Base-by-base conservation (phyloP, 1,284 basidiomycete species). In the Boletus albobrunnescens region DNA sequence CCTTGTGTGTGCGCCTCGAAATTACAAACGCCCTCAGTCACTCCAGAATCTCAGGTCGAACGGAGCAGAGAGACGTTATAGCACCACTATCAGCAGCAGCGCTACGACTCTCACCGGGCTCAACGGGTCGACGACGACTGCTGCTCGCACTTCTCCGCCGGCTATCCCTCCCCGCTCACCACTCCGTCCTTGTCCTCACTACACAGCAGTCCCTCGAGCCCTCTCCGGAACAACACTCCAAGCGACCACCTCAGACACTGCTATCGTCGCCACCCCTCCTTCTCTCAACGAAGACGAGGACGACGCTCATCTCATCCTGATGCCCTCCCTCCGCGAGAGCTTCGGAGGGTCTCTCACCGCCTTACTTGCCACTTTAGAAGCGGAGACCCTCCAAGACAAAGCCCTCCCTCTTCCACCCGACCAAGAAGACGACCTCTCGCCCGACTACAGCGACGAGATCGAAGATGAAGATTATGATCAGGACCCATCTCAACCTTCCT, bases 21-120 rank as follows among this genome's bases (percentile, higher is more conserved):
- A 64, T 54, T 63, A 52, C 60, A 63, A 63, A 66, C 63, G 59
- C 50, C 60, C 63, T 39, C 63, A 52, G 49, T 58, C 61, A 17
- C 56, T 62, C 19, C 54, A 59, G 41, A 46, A 64, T 60, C 56
- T 64, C 60, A 54, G 52, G 56, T 42, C 30, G 9, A 49, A 42
- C 60, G 49, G 50, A 19, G 31, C 2, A 44, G 35, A n/a, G 36
- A 31, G 41, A 17, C 30, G 44, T 56, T 53, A 49, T 52, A 47
- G 58, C 52, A 33, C 37, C 33, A 36, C 45, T 47, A 43, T 37
- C 47, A 48, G 27, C 47, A 46, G 17, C 38, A 47, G 38, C 54
- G 35, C 36, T 42, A 41, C 39, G 0, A 36, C 49, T 36, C 54
- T 33, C 30, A 30, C 36, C 36, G 43, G 36, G 19, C 23, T 36